Evolutionary conservation across 2,329 filamentous ascomycete species (phyloP).

Genomic region (Conoideocrella luteorostrata): DNA sequence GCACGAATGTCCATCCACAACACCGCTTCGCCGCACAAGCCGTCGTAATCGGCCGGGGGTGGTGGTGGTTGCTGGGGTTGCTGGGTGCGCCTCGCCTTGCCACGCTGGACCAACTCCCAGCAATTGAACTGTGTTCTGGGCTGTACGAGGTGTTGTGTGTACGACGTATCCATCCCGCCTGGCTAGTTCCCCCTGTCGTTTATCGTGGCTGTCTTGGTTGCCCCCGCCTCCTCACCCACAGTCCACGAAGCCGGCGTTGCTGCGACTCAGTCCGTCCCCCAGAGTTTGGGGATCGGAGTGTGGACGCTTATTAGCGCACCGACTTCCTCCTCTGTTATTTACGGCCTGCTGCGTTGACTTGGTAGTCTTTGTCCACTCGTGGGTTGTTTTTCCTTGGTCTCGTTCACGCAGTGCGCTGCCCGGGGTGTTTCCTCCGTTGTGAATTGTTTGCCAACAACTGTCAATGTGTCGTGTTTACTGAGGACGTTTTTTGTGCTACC

Average conservation of each 20-base stretch:
- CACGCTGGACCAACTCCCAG: neutral
- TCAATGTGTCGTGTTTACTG: conserved; percentile 2
- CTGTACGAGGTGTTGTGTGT: neutral
- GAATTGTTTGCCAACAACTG: neutral
- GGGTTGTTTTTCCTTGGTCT: neutral
- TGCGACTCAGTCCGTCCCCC: neutral
- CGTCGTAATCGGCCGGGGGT: conserved; percentile 8
- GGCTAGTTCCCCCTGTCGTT: neutral
- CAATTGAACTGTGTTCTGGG: neutral
- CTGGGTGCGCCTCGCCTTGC: neutral
- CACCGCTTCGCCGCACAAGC: conserved; percentile 5
- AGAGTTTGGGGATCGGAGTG: neutral
- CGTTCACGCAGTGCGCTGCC: too few species aligned
- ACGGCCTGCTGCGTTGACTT: too few species aligned
- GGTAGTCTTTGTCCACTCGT: too few species aligned
- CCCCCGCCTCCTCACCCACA: neutral
- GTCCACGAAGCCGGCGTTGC: neutral
- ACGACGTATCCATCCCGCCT: too few species aligned
- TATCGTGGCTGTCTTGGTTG: neutral
- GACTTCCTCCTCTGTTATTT: neutral
- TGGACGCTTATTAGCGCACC: conserved; percentile 1
- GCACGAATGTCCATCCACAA: neutral
- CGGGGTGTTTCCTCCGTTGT: neutral
- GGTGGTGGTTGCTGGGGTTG: conserved; percentile 1
- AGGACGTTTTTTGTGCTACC: conserved; percentile 3